These are phyloP conservation scores for Penicillium subrubescens DNA, from an alignment of 495 filamentous ascomycete species.

Conservation along the genomic window DNA sequence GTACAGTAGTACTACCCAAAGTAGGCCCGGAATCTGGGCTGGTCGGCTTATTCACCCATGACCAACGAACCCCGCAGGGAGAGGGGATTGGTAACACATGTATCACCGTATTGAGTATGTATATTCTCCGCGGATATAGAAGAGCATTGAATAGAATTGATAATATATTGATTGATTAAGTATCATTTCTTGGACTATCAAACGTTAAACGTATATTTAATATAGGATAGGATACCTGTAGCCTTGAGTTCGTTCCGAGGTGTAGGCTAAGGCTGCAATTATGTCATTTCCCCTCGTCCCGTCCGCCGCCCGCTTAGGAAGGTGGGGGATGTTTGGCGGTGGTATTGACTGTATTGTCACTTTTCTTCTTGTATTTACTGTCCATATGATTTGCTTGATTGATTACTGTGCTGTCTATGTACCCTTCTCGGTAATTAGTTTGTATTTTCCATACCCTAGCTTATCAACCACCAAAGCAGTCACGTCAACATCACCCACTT, in stretches of 20 bases:
- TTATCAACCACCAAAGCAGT: constrained; percentile 11
- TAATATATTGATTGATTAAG: not conserved
- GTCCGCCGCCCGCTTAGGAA: constrained; percentile 33
- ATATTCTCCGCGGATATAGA: not conserved
- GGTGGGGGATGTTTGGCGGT: constrained; percentile 29
- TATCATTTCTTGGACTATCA: not conserved
- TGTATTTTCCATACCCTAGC: not conserved
- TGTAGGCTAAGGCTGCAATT: constrained; percentile 6
- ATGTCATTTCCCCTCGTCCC: constrained; percentile 35
- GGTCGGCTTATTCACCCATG: constrained; percentile 30
- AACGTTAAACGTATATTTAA: not conserved
- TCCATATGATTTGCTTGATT: not conserved
- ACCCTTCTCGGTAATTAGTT: not conserved
- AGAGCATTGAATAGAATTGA: not conserved
- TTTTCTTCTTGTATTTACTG: not conserved
- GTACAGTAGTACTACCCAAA: not conserved
- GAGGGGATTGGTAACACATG: not conserved
- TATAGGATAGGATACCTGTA: not conserved
- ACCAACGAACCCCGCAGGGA: constrained; percentile 24
- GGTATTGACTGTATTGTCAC: constrained; percentile 9
- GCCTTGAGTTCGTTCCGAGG: not conserved
- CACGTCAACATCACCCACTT: constrained; percentile 39
- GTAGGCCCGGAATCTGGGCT: constrained; percentile 21
- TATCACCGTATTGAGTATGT: constrained; percentile 1
- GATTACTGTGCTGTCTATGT: not conserved